phyloP scores from a whole-genome alignment of 176 grass and related monocot species.

The Otatea glauca region DNA sequence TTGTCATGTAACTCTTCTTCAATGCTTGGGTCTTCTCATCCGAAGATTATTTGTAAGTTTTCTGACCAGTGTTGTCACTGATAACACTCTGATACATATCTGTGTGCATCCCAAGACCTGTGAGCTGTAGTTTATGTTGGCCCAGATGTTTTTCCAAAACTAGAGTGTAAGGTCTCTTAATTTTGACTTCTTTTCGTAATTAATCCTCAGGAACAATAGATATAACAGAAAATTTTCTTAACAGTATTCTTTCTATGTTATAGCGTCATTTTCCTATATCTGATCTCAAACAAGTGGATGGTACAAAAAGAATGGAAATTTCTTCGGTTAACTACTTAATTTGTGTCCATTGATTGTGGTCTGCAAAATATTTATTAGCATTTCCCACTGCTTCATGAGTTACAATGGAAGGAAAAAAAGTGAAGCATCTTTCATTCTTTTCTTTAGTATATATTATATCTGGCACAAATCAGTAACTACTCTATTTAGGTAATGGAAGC shows the following conservation, averaged over 20 bases:
- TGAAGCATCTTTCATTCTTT: neutral
- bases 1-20: neutral
- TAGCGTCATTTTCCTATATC: neutral
- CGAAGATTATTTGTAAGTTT: neutral
- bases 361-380: neutral
- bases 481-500: neutral
- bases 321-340: neutral
- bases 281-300: neutral
- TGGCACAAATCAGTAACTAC: neutral
- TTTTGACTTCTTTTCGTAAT: neutral
- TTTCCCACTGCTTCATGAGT: neutral
- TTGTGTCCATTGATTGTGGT: neutral
- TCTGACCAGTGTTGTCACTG: neutral
- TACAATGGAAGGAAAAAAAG: neutral
- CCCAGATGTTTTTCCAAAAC: neutral
- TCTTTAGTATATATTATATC: neutral
- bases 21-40: neutral
- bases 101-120: neutral
- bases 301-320: neutral
- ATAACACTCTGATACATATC: neutral
- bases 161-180: neutral
- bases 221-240: neutral
- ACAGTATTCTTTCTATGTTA: neutral
- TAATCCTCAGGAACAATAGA: neutral
- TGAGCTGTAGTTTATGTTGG: constrained; percentile 12